Percentiles rank a stretch among this genome's conserved stretches.
These are phyloP conservation scores for Fabrea salina DNA, from an alignment of 169 alveolate species.

Conservation along the genomic window DNA sequence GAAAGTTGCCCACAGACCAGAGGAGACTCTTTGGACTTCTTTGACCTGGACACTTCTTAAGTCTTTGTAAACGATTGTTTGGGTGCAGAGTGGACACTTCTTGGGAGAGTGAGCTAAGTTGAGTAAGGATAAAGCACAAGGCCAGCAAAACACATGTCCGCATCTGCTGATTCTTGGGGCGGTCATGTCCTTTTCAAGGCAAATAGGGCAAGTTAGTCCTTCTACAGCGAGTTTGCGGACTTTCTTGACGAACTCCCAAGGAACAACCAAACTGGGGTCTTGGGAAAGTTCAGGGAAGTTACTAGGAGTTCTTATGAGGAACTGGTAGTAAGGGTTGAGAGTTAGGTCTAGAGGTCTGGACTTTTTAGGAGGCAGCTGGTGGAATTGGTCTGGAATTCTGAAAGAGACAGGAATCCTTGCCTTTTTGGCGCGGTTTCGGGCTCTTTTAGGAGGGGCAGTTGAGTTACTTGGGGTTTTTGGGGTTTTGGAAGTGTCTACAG, in stretches of 20 bases:
- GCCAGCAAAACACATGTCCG: constrained; percentile 66
- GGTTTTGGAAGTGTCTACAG: too few species aligned
- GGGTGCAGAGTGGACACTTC: not conserved
- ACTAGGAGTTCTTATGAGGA: not conserved
- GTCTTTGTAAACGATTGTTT: not conserved
- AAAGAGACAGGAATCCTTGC: too few species aligned
- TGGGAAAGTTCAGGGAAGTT: constrained; percentile 3
- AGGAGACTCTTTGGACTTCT: not conserved
- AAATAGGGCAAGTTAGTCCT: constrained; percentile 51
- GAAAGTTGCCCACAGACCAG: not conserved
- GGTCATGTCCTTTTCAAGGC: constrained; percentile 44
- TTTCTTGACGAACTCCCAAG: constrained; percentile 32
- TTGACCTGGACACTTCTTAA: not conserved
- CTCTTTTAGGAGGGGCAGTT: too few species aligned
- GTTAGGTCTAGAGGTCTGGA: too few species aligned
- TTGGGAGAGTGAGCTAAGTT: not conserved
- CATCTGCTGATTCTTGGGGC: constrained; percentile 60
- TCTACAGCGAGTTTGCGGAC: constrained; percentile 22
- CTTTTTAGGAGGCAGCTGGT: too few species aligned
- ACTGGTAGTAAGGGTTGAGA: not conserved
- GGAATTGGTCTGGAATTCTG: too few species aligned
- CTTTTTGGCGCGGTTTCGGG: too few species aligned
- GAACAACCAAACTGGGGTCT: constrained; percentile 27
- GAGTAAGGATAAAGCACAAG: constrained; percentile 46
- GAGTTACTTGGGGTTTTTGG: too few species aligned